phyloP scores from a whole-genome alignment of 1,139 yeast species.

The Magnusiomyces clavatus region DNA sequence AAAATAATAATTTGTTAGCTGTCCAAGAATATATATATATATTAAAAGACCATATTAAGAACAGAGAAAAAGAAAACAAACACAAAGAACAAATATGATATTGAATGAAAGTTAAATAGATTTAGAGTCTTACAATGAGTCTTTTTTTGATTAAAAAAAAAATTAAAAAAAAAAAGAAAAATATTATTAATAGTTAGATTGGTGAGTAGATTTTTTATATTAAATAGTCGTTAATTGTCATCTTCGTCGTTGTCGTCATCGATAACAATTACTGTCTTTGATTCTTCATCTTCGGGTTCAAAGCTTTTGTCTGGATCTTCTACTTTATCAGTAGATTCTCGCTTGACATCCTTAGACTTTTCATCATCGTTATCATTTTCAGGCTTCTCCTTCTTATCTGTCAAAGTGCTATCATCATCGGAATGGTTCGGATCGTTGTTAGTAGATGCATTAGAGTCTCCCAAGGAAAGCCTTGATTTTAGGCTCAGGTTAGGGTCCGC shows the following conservation, averaged over 20 bases:
- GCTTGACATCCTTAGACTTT: too few species aligned
- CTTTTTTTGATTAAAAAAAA: too few species aligned
- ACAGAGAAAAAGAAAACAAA: too few species aligned
- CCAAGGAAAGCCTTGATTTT: neutral
- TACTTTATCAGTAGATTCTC: neutral
- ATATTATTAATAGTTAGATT: too few species aligned
- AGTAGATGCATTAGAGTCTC: neutral
- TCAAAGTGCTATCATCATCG: too few species aligned
- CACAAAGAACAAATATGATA: too few species aligned
- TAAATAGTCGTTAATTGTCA: neutral
- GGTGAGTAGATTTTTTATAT: neutral
- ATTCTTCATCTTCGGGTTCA: neutral
- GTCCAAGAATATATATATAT: too few species aligned
- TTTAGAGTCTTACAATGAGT: too few species aligned
- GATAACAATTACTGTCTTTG: neutral
- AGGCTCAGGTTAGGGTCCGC: neutral
- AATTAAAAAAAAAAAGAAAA: too few species aligned
- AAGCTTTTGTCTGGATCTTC: neutral
- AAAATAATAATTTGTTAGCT: too few species aligned
- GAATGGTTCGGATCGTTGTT: neutral
- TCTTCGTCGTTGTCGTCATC: neutral
- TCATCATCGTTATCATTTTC: neutral
- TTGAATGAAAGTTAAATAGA: too few species aligned
- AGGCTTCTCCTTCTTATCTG: neutral
- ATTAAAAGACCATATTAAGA: too few species aligned